Evolutionary conservation across 1,284 basidiomycete genomes (phyloP), one percentile per base, ranked within the genome.

Genomic region (Quambalaria eucalypti): DNA sequence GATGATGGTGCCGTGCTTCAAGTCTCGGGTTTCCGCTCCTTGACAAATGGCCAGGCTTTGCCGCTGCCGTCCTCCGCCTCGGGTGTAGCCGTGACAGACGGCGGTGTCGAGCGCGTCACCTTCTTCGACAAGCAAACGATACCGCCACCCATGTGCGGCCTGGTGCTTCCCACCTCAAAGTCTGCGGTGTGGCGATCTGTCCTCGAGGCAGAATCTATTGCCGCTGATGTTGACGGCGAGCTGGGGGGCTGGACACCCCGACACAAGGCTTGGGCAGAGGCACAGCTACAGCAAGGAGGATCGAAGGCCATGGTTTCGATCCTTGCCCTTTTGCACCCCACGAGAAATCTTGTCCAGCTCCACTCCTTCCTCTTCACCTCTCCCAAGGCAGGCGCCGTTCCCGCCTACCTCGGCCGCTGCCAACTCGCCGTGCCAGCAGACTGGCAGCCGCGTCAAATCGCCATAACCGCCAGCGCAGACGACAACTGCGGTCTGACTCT

Each of bases 101-200:
- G 79, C 50, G 75, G 85, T 36, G 79, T 89, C 1, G 83, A 85
- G 55, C 58, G 68, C 49, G 81, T 84, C 48, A 79, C 78, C 0
- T 88, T 90, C 58, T 78, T 79, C 6, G 42, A 46, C 42, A 21
- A 46, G 2, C 89, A 95, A 78, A 96, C 93, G 71, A 83, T 93
- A 1, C 93, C 93, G 3, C 93, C 93, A 19, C 95, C 93, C 0
- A 95, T 97, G 91, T 87, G 85, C 0, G 25, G 52, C n/a, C 25
- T 49, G 33, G 31, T 47, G 26, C 48, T 28, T 9, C 39, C 42
- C 6, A 46, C 42, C 14, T 23, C 42, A 21, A 46, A 46, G 3
- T 23, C 42, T 14, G 42, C 42, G 14, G 42, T 26, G 14, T 46
- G 42, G 42, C 19, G 42, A 12, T 46, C 42, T 2, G 42, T 46